Conservation (phyloP, 768 basidiomycete species). For the Hygrophorus russula region DNA sequence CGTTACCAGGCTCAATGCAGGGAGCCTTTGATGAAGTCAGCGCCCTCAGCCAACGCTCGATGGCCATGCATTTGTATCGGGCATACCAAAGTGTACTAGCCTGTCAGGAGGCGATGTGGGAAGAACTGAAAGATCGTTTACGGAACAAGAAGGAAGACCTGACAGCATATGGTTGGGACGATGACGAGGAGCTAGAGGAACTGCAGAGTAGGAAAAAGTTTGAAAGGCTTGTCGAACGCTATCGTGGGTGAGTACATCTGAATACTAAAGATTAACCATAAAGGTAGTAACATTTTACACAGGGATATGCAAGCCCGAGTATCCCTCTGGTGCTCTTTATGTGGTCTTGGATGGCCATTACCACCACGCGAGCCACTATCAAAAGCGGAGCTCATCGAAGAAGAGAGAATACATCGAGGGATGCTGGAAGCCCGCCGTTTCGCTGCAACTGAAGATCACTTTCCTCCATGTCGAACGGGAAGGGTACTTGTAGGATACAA, state of each 20-base stretch:
- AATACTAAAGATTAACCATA: too few relatives aligned
- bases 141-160: slow-evolving; percentile 45
- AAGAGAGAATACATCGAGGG: slow-evolving; percentile 47
- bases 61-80: slow-evolving; percentile 61
- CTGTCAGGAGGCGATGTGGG: slow-evolving; percentile 71
- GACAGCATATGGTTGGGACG: slow-evolving; percentile 57
- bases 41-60: slow-evolving; percentile 42
- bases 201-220: slow-evolving; percentile 46
- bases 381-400: slow-evolving; percentile 61
- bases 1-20: slow-evolving; percentile 19
- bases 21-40: slow-evolving; percentile 27
- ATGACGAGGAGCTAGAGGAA: slow-evolving; percentile 49
- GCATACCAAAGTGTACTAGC: slow-evolving; percentile 52
- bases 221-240: slow-evolving; percentile 47
- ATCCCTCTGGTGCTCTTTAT: slow-evolving; percentile 53
- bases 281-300: slow-evolving; percentile 3
- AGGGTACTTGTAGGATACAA: slow-evolving; percentile 56
- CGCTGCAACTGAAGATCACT: slow-evolving; percentile 40
- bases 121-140: slow-evolving; percentile 53
- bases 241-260: slow-evolving; percentile 31
- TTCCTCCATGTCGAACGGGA: slow-evolving; percentile 45
- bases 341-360: slow-evolving; percentile 45
- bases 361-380: slow-evolving; percentile 52
- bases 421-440: slow-evolving; percentile 47
- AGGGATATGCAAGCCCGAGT: slow-evolving; percentile 61